These are phyloP conservation scores for Mortierella hygrophila DNA, from an alignment of 192 early-diverging fungal species.

Conservation along the genomic window DNA sequence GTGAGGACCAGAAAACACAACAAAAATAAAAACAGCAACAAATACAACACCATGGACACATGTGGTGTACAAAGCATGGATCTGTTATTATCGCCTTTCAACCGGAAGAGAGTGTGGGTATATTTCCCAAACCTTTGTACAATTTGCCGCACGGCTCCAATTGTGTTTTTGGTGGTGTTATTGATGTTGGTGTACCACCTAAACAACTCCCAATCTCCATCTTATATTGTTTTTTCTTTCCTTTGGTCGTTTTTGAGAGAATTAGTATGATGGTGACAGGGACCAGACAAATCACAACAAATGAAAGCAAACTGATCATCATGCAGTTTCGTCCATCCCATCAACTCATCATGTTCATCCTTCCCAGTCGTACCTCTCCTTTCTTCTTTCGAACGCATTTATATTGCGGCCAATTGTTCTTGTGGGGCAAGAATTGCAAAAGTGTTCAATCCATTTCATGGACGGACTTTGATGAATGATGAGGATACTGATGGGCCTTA, in stretches of 20 bases:
- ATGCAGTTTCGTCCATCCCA: neutral
- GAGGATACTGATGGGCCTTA: neutral
- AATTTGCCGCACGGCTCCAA: neutral
- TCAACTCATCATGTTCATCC: neutral
- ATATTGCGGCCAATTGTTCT: too few relatives aligned
- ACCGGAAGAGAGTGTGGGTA: too few relatives aligned
- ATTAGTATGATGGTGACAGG: neutral
- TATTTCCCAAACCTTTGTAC: neutral
- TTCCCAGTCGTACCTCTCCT: neutral
- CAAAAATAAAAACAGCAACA: neutral
- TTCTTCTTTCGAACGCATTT: neutral
- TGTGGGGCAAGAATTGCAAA: neutral
- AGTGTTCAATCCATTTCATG: neutral
- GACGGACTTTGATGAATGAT: neutral
- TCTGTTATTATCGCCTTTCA: neutral
- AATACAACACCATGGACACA: slow-evolving; percentile 2
- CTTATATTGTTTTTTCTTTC: neutral
- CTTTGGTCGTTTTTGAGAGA: neutral
- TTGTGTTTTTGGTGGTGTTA: neutral
- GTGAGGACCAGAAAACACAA: too few relatives aligned
- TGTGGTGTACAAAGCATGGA: slow-evolving; percentile 4
- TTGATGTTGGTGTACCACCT: neutral
- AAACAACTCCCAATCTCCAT: neutral
- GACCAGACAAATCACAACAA: neutral
- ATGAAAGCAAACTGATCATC: neutral